Percentiles rank a stretch among this genome's conserved stretches.
Evolutionary conservation across 257 asterid species (phyloP).

Genomic region (Phtheirospermum japonicum): DNA sequence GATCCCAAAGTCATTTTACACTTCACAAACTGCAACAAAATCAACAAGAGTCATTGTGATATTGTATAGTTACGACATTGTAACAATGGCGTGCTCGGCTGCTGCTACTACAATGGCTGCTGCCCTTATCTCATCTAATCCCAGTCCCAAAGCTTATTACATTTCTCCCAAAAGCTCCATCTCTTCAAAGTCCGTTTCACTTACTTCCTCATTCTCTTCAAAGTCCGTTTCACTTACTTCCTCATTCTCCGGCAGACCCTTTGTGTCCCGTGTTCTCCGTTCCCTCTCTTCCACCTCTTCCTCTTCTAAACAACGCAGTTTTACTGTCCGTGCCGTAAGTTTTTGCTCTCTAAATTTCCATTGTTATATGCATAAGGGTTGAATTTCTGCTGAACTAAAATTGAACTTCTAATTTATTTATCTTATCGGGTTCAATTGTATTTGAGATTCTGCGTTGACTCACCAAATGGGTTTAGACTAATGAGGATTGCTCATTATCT

Average conservation of each 20-base stretch:
- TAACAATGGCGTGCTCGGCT: constrained; percentile 61
- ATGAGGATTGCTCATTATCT: too few relatives aligned
- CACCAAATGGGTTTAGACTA: not conserved
- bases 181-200: constrained; percentile 38
- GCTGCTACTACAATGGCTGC: constrained; percentile 53
- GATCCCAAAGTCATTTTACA: constrained; percentile 23
- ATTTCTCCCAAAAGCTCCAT: constrained; percentile 40
- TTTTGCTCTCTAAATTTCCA: not conserved
- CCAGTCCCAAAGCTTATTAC: constrained; percentile 40
- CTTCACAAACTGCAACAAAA: constrained; percentile 5
- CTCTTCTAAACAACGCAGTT: constrained; percentile 32
- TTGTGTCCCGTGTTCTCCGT: constrained; percentile 38
- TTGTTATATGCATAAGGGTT: too few relatives aligned
- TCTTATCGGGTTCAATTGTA: not conserved
- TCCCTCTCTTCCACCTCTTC: constrained; percentile 39
- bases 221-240: constrained; percentile 44
- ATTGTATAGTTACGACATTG: too few relatives aligned
- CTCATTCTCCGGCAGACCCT: constrained; percentile 49
- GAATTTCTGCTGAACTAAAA: too few relatives aligned
- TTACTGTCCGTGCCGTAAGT: constrained; percentile 69
- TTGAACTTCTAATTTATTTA: too few relatives aligned
- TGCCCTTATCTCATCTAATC: constrained; percentile 44
- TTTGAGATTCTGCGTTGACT: not conserved
- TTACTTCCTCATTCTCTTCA: constrained; percentile 51
- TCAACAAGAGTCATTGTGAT: not conserved